A percentile compares a stretch with the other conserved stretches of the same genome.
These are phyloP conservation scores for Chlamydomonas reinhardtii DNA, from an alignment of 163 green algal genomes.

Conservation along the genomic window DNA sequence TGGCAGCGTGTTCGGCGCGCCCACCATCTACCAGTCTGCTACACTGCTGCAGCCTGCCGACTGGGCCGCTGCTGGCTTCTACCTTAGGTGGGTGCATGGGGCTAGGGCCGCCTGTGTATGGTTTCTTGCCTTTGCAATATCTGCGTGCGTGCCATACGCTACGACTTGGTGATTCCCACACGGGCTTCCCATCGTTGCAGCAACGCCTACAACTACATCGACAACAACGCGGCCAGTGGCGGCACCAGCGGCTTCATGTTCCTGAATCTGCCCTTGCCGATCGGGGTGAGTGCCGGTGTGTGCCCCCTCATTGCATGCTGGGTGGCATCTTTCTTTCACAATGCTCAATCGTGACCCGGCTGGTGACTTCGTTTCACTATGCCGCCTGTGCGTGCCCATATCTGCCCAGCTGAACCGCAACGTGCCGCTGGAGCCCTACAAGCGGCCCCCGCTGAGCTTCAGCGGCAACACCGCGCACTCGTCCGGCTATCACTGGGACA, in stretches of 20 bases:
- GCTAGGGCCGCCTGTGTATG: no score
- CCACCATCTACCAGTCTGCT: neutral
- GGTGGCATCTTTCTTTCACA: no score
- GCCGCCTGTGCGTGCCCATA: no score
- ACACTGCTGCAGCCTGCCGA: conserved; percentile 62
- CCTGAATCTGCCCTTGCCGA: conserved; percentile 57
- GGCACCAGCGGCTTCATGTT: conserved; percentile 75
- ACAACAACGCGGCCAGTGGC: conserved; percentile 70
- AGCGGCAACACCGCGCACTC: conserved; percentile 71
- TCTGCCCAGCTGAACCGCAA: neutral
- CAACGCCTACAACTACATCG: conserved; percentile 72
- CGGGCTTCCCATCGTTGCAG: no score
- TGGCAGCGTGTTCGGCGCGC: neutral
- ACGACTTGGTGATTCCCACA: no score
- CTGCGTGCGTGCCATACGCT: no score
- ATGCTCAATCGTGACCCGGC: no score
- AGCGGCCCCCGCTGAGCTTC: conserved; percentile 61
- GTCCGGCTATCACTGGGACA: conserved; percentile 55
- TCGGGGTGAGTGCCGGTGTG: conserved; percentile 24
- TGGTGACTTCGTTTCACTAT: no score
- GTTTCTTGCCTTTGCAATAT: no score
- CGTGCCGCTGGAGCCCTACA: neutral
- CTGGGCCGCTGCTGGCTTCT: conserved; percentile 70
- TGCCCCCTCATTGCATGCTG: no score
- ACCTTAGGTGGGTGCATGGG: conserved; percentile 35